phyloP scores from a whole-genome alignment of 2,329 filamentous ascomycete species.

The Orbilia oligospora region DNA sequence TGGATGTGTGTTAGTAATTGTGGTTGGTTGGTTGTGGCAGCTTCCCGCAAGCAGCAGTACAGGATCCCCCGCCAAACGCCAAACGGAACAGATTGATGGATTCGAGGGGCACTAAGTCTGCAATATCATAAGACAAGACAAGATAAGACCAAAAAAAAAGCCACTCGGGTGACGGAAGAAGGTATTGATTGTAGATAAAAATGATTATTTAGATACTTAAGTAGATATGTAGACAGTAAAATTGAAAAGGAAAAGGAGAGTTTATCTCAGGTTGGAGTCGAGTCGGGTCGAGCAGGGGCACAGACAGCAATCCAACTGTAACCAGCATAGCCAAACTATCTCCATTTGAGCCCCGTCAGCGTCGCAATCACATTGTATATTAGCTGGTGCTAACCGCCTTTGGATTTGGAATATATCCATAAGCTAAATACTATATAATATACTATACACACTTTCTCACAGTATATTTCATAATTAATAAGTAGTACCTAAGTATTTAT shows the following conservation, averaged over 20 bases:
- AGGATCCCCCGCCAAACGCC: constrained; percentile 34
- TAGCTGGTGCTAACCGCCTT: neutral
- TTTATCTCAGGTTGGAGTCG: neutral
- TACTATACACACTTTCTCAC: too few species aligned
- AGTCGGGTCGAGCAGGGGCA: neutral
- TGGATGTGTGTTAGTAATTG: constrained; percentile 31
- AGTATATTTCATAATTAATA: neutral
- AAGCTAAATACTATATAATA: neutral
- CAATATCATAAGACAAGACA: too few species aligned
- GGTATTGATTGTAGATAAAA: too few species aligned
- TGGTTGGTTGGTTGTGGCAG: constrained; percentile 34
- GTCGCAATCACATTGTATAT: constrained; percentile 10
- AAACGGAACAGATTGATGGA: constrained; percentile 4
- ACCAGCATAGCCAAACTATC: neutral
- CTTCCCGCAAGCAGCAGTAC: constrained; percentile 29
- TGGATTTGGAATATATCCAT: too few species aligned
- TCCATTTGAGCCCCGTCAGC: constrained; percentile 17
- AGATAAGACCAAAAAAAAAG: too few species aligned
- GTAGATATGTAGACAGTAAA: neutral
- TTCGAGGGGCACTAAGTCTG: neutral
- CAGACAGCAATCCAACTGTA: neutral
- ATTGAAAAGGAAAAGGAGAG: neutral
- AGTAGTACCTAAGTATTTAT: neutral
- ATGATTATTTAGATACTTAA: too few species aligned
- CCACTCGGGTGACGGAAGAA: too few species aligned